A percentile compares a stretch with the other conserved stretches of the same genome.
Evolutionary conservation across 2,329 filamentous ascomycete species (phyloP).

Genomic region (Neonectria magnoliae): DNA sequence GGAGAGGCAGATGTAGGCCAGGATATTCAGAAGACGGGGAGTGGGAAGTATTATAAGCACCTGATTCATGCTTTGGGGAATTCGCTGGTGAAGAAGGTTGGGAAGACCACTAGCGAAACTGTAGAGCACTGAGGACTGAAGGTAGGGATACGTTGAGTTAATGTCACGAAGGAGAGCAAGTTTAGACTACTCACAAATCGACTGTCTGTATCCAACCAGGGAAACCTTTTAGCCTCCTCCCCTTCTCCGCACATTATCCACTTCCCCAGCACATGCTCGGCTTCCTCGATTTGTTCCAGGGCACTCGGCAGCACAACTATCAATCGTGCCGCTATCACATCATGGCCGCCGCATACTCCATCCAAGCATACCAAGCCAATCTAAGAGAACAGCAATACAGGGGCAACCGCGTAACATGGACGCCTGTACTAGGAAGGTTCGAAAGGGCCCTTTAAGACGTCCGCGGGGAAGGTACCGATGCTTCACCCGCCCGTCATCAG

Average conservation of each 20-base stretch:
- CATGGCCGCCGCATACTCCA: conserved; percentile 6
- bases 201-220: no score
- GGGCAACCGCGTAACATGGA: conserved; percentile 13
- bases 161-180: neutral
- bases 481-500: conserved; percentile 41
- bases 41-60: conserved; percentile 23
- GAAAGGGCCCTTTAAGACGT: conserved; percentile 42
- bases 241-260: neutral
- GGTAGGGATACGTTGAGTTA: neutral
- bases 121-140: neutral
- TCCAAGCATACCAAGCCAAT: conserved; percentile 8
- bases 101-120: neutral
- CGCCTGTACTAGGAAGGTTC: conserved; percentile 39
- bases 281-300: neutral
- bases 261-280: neutral
- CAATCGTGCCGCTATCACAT: neutral
- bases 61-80: conserved; percentile 1
- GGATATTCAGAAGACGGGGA: conserved; percentile 14
- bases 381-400: conserved; percentile 8
- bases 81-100: neutral
- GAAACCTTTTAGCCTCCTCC: neutral
- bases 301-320: neutral
- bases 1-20: conserved; percentile 1
- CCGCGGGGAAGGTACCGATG: conserved; percentile 43
- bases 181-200: no score